These are phyloP conservation scores for Hanseniaspora valbyensis DNA, from an alignment of 805 yeast genomes.

Conservation along the genomic window DNA sequence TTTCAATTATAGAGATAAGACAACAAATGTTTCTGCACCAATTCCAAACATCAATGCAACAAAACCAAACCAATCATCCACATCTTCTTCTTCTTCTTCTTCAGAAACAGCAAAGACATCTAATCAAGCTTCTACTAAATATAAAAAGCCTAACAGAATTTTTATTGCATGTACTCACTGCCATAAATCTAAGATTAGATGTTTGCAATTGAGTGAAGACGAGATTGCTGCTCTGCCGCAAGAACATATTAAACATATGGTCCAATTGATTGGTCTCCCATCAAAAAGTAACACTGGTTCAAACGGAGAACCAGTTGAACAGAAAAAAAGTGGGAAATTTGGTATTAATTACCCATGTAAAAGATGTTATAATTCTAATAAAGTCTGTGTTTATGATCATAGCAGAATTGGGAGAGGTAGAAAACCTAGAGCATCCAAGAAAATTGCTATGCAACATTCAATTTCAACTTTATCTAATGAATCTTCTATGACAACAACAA, in stretches of 20 bases:
- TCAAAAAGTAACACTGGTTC: not conserved
- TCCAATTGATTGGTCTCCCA: slow-evolving; percentile 18
- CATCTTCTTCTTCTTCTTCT: too few species aligned
- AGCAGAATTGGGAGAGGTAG: slow-evolving; percentile 44
- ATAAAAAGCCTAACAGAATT: slow-evolving; percentile 26
- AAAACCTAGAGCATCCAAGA: slow-evolving; percentile 18
- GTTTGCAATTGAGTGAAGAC: slow-evolving; percentile 48
- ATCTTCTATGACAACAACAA: not conserved
- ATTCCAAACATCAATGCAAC: slow-evolving; percentile 12
- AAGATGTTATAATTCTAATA: slow-evolving; percentile 55
- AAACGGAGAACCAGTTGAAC: slow-evolving; percentile 1
- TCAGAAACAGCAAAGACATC: slow-evolving; percentile 21
- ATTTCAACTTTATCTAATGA: not conserved
- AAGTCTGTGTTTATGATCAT: slow-evolving; percentile 56
- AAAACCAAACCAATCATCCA: not conserved
- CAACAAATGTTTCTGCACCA: not conserved
- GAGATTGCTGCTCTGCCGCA: slow-evolving; percentile 10
- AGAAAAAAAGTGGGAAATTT: slow-evolving; percentile 18
- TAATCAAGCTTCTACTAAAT: slow-evolving; percentile 15
- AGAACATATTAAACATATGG: slow-evolving; percentile 10
- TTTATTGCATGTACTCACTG: slow-evolving; percentile 38
- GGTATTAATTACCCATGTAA: slow-evolving; percentile 58
- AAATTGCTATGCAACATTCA: not conserved
- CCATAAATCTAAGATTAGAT: slow-evolving; percentile 71
- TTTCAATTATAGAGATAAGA: not conserved